Conservation (phyloP, 106 monocot species). For the Agapanthus africanus region DNA sequence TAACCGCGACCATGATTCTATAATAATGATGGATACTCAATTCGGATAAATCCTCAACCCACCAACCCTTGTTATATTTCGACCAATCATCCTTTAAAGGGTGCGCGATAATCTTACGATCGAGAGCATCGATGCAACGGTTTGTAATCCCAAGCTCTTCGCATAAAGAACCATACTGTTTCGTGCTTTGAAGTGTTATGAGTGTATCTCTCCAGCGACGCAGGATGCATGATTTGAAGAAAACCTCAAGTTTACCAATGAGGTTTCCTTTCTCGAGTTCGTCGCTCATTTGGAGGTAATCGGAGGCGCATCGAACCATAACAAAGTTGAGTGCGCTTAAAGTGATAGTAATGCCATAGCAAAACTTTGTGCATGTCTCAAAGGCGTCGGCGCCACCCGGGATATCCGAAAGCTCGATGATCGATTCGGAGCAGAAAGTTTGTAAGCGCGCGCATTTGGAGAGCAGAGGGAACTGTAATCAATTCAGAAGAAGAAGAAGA, state of each 20-base stretch:
- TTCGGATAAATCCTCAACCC: conserved; percentile 61
- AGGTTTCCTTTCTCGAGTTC: conserved; percentile 59
- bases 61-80: conserved; percentile 27
- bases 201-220: conserved; percentile 80
- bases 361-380: conserved; percentile 83
- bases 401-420: conserved; percentile 47
- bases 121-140: conserved; percentile 53
- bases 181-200: conserved; percentile 41
- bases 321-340: conserved; percentile 66
- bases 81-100: conserved; percentile 22
- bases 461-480: conserved; percentile 70
- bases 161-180: conserved; percentile 23
- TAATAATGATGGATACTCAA: conserved; percentile 56
- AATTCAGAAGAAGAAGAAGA: conserved; percentile 11
- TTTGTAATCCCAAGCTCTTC: conserved; percentile 60
- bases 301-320: conserved; percentile 54
- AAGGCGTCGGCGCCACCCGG: conserved; percentile 77
- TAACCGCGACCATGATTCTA: conserved; percentile 65
- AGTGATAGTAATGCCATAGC: conserved; percentile 74
- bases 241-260: conserved; percentile 59
- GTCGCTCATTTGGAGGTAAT: conserved; percentile 66
- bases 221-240: conserved; percentile 74
- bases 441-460: conserved; percentile 64
- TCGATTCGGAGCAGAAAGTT: conserved; percentile 28
- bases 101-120: conserved; percentile 19